phyloP scores from a whole-genome alignment of 495 filamentous ascomycete genomes.

The Penicillium silybi region DNA sequence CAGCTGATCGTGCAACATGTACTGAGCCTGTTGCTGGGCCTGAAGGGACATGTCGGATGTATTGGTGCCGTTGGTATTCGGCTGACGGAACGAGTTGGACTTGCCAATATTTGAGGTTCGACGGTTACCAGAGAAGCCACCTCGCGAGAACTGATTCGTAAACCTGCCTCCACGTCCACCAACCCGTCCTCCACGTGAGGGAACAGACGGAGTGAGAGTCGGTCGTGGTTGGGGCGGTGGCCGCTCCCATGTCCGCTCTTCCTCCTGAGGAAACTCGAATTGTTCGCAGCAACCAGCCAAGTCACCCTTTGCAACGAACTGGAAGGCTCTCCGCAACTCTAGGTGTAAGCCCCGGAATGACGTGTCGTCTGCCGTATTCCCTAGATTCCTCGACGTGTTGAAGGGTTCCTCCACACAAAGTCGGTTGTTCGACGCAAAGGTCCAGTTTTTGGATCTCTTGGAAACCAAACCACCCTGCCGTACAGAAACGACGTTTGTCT shows the following conservation, averaged over 20 bases:
- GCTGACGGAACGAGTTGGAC: slow-evolving; percentile 31
- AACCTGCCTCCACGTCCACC: slow-evolving; percentile 57
- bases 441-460: slow-evolving; percentile 85
- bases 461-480: slow-evolving; percentile 78
- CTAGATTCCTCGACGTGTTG: slow-evolving; percentile 87
- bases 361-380: slow-evolving; percentile 92
- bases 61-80: slow-evolving; percentile 20
- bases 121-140: slow-evolving; percentile 43
- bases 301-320: slow-evolving; percentile 68
- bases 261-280: slow-evolving; percentile 80
- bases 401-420: slow-evolving; percentile 97
- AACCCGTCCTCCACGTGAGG: slow-evolving; percentile 46
- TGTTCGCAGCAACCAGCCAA: slow-evolving; percentile 77
- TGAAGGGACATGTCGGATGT: slow-evolving; percentile 42
- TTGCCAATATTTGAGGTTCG: slow-evolving; percentile 52
- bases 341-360: slow-evolving; percentile 87
- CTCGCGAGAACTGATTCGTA: slow-evolving; percentile 40
- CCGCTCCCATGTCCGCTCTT: slow-evolving; percentile 72
- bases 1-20: slow-evolving; percentile 55
- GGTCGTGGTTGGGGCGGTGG: slow-evolving; percentile 60
- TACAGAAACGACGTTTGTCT: slow-evolving; percentile 78
- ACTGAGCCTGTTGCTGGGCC: slow-evolving; percentile 47
- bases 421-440: slow-evolving; percentile 67
- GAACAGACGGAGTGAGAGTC: slow-evolving; percentile 51
- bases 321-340: slow-evolving; percentile 85